Evolutionary conservation across 352 stramenopile genomes (phyloP).

Genomic region (Globisporangium emineosum): DNA sequence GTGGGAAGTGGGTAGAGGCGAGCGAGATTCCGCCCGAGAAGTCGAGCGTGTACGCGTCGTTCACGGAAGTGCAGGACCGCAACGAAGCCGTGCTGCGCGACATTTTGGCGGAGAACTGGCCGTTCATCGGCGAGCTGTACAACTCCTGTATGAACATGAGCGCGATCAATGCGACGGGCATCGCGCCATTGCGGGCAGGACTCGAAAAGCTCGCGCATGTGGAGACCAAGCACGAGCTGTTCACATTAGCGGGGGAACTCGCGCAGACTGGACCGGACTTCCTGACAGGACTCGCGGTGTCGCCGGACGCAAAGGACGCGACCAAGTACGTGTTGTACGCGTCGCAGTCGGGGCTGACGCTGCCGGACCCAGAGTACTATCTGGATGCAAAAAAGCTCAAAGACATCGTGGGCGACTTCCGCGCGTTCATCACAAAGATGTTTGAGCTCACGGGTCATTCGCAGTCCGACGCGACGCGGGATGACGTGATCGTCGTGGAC

Average conservation of each 20-base stretch:
- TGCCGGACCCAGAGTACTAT: conserved; percentile 92
- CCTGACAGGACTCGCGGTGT: conserved; percentile 73
- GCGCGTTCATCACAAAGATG: conserved; percentile 72
- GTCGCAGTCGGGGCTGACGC: conserved; percentile 76
- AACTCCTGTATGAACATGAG: conserved; percentile 65
- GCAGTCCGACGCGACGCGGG: conserved; percentile 20
- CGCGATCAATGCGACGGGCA: conserved; percentile 39
- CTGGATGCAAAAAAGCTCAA: conserved; percentile 83
- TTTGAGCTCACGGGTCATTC: conserved; percentile 61
- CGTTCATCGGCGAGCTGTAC: conserved; percentile 53
- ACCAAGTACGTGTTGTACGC: conserved; percentile 82
- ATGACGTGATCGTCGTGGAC: conserved; percentile 62
- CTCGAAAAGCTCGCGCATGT: conserved; percentile 37
- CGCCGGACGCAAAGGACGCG: conserved; percentile 81
- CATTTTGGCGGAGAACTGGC: conserved; percentile 42
- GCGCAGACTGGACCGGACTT: conserved; percentile 61
- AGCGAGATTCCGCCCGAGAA: conserved; percentile 28
- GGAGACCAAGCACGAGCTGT: conserved; percentile 37
- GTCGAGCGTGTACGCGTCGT: conserved; percentile 24
- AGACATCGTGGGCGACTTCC: conserved; percentile 65
- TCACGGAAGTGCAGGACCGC: conserved; percentile 23
- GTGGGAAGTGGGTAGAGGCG: conserved; percentile 27
- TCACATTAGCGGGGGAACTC: conserved; percentile 51
- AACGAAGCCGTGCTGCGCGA: conserved; percentile 28
- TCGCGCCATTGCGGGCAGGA: conserved; percentile 26